Conservation (phyloP, 1,284 basidiomycete species). For the Melanopsichium pennsylvanicum region DNA sequence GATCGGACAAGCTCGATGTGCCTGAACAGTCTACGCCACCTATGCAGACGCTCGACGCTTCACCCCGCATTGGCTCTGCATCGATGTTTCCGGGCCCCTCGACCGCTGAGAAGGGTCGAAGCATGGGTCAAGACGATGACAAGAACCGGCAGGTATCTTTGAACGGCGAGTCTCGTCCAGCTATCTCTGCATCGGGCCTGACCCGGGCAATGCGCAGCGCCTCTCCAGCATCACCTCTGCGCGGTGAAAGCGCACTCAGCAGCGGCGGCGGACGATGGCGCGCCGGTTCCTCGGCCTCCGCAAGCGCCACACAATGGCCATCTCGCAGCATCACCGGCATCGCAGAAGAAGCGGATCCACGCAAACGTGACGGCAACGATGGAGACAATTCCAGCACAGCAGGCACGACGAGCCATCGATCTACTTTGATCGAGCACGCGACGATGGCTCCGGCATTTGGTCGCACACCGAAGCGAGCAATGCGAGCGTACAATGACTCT, state of each 20-base stretch:
- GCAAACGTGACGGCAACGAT: constrained; percentile 9
- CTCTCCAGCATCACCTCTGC: constrained; percentile 29
- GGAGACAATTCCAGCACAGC: constrained; percentile 24
- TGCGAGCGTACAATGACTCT: constrained; percentile 13
- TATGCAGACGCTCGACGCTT: constrained; percentile 39
- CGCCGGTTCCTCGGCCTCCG: constrained; percentile 25
- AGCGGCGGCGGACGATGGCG: constrained; percentile 16
- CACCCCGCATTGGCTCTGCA: constrained; percentile 9
- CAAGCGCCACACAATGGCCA: constrained; percentile 22
- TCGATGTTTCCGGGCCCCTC: constrained; percentile 2
- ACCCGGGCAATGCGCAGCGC: constrained; percentile 37
- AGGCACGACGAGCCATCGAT: constrained; percentile 34
- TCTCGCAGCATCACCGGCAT: constrained; percentile 32
- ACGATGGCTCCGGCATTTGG: constrained; percentile 43
- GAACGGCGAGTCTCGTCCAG: not conserved
- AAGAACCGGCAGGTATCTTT: not conserved
- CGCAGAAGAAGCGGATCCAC: constrained; percentile 14
- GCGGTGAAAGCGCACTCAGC: constrained; percentile 9
- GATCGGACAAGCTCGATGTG: constrained; percentile 22
- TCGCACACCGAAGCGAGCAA: constrained; percentile 25
- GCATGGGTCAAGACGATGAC: not conserved
- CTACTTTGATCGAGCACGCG: constrained; percentile 38
- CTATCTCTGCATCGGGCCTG: constrained; percentile 31
- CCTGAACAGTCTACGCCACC: constrained; percentile 29
- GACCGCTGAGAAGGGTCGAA: constrained; percentile 2